phyloP scores from a whole-genome alignment of 805 yeast species.

The Barnettozyma sp. region DNA sequence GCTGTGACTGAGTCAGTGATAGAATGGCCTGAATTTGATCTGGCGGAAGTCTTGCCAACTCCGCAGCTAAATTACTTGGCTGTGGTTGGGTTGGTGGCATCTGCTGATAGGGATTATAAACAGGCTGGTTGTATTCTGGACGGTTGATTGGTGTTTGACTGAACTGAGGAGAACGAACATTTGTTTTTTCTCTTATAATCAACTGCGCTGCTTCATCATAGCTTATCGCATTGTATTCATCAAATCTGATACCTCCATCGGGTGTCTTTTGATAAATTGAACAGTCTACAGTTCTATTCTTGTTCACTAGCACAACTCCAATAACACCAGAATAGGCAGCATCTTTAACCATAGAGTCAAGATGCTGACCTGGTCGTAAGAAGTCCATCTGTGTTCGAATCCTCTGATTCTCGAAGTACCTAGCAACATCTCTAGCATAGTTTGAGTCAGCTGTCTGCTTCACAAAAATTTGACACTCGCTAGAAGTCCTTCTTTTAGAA shows the following conservation, averaged over 20 bases:
- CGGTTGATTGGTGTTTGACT: constrained; percentile 1
- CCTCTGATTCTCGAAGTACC: constrained; percentile 33
- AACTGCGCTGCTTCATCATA: constrained; percentile 51
- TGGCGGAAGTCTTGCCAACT: constrained; percentile 11
- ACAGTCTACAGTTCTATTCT: constrained; percentile 50
- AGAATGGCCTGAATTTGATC: constrained; percentile 12
- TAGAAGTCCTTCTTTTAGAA: constrained; percentile 14
- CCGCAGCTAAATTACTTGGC: constrained; percentile 1
- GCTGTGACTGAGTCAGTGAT: constrained; percentile 10
- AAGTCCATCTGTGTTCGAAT: constrained; percentile 36
- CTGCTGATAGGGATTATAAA: constrained; percentile 2
- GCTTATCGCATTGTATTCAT: constrained; percentile 71
- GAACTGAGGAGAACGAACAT: not conserved
- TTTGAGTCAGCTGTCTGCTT: constrained; percentile 39
- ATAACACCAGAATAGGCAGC: constrained; percentile 76
- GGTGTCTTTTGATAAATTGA: constrained; percentile 64
- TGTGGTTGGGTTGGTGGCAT: constrained; percentile 11
- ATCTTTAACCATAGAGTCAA: constrained; percentile 51
- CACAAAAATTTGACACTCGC: constrained; percentile 43
- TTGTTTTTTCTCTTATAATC: constrained; percentile 4
- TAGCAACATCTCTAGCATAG: constrained; percentile 37
- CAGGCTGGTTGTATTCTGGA: not conserved
- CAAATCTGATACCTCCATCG: constrained; percentile 73
- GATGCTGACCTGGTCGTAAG: constrained; percentile 35
- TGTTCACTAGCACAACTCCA: constrained; percentile 62